These are phyloP conservation scores for Coniella lustricola DNA, from an alignment of 2,329 filamentous ascomycete genomes.

Conservation along the genomic window DNA sequence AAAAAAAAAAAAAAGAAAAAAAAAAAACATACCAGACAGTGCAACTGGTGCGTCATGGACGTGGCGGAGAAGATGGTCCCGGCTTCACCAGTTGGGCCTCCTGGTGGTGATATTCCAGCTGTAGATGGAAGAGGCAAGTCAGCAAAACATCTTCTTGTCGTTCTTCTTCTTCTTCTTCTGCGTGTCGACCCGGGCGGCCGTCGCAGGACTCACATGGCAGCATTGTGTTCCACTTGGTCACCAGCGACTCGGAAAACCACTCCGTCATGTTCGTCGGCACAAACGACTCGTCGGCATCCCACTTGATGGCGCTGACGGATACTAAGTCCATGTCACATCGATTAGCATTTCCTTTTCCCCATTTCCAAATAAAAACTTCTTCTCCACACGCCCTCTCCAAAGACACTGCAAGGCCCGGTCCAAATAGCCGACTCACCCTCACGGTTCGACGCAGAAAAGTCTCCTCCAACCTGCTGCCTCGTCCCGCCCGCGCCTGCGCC, in stretches of 20 bases:
- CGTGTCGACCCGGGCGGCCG: too few relatives aligned
- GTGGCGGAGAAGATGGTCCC: slow-evolving; percentile 29
- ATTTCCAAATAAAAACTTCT: too few relatives aligned
- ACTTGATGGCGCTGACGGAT: slow-evolving; percentile 30
- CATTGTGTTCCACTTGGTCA: slow-evolving; percentile 32
- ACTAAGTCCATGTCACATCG: slow-evolving; percentile 22
- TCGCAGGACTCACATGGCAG: slow-evolving; percentile 29
- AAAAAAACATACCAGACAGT: slow-evolving; percentile 28
- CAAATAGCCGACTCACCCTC: slow-evolving; percentile 22
- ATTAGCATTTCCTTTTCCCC: not conserved
- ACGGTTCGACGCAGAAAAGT: slow-evolving; percentile 30
- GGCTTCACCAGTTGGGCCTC: slow-evolving; percentile 19
- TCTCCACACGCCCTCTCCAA: too few relatives aligned
- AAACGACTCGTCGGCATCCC: slow-evolving; percentile 31
- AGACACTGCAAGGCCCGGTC: not conserved
- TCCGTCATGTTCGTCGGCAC: slow-evolving; percentile 31
- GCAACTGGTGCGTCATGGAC: slow-evolving; percentile 34
- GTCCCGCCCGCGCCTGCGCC: slow-evolving; percentile 5
- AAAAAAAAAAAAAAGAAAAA: too few relatives aligned
- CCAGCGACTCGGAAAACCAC: slow-evolving; percentile 31
- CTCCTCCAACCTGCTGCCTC: slow-evolving; percentile 32
- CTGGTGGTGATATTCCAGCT: slow-evolving; percentile 4
- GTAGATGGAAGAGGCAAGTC: not conserved
- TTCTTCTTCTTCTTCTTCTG: too few relatives aligned
- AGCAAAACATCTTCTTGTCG: not conserved